A percentile compares a stretch with the other conserved stretches of the same genome.
These are phyloP conservation scores for Boletus huronensis DNA, from an alignment of 768 basidiomycete genomes.

Conservation along the genomic window DNA sequence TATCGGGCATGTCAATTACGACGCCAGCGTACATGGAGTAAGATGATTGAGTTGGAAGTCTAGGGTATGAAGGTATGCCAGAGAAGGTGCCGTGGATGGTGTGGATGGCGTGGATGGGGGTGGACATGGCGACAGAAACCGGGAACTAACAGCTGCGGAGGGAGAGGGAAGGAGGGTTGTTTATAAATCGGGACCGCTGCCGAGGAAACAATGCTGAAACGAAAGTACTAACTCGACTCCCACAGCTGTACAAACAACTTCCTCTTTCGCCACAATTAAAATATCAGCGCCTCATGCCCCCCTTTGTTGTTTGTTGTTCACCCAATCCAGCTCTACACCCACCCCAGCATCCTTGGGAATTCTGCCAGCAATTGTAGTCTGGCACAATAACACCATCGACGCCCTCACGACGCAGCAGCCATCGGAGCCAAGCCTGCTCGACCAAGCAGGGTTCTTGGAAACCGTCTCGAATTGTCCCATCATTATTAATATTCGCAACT, in stretches of 20 bases:
- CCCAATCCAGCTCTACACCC: background rate
- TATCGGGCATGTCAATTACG: conserved; percentile 21
- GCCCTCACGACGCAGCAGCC: conserved; percentile 6
- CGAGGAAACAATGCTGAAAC: conserved; percentile 20
- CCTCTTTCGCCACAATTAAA: conserved; percentile 20
- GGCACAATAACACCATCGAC: conserved; percentile 13
- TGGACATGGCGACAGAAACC: conserved; percentile 25
- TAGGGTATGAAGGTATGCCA: conserved; percentile 24
- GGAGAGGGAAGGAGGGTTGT: background rate
- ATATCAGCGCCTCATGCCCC: conserved; percentile 6
- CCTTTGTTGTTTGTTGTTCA: conserved; percentile 11
- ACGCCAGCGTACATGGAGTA: conserved; percentile 27
- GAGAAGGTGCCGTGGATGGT: conserved; percentile 33
- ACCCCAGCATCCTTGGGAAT: background rate
- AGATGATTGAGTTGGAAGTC: conserved; percentile 10
- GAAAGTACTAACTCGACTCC: background rate
- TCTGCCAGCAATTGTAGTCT: conserved; percentile 13
- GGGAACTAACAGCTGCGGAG: conserved; percentile 6
- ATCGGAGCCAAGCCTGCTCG: background rate
- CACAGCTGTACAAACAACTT: conserved; percentile 13
- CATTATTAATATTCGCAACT: conserved; percentile 6
- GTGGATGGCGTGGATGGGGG: conserved; percentile 27
- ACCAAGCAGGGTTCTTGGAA: background rate
- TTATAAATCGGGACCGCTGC: conserved; percentile 21
- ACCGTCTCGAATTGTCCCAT: background rate